Evolutionary conservation across 495 filamentous ascomycete genomes (phyloP), one percentile per base, ranked within the genome.

Genomic region (Aspergillus hancockii): DNA sequence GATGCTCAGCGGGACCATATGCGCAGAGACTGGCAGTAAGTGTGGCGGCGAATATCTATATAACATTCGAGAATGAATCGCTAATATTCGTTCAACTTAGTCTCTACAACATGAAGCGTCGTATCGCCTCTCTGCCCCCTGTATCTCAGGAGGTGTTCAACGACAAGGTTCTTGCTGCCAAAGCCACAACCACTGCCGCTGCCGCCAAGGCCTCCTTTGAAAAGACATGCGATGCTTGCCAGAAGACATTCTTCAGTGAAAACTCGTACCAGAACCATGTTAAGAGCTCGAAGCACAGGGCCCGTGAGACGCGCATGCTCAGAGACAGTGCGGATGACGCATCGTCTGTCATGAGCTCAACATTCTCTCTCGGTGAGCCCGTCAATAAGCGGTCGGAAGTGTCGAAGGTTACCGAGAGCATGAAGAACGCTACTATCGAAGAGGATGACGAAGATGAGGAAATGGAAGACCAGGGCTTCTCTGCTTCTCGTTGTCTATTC

Each of bases 11-110:
- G 92, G 62, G 87, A 85, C 47, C 94, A 98, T 68, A 98, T 98
- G 92, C 91, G 92, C 66, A 91, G 85, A 64, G 94, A 98, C 73
- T 98, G 94, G 93, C 93, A 98, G 93, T 97, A 85, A 71, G 92
- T 85, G 30, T 50, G 56, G 46, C 60, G 52, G 19, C 14, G 45
- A n/a, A 30, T 50, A 49, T 36, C 34, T 41, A 58, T 25, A 21
- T 21, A 16, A 19, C n/a, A 12, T 0, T 22, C 19, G 4, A 23
- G 43, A 46, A 38, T 28, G 30, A 23, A 49, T 30, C 57, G 45
- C 40, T 53, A 36, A 55, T 46, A 38, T 40, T 34, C 8, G 55
- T 10, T 40, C 21, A 4, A 41, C 19, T 46, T 36, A 19, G 92
- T 76, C 85, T 95, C 55, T 98, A 98, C 73, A 98, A 98, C 72